Conservation (phyloP, 495 filamentous ascomycete genomes). For the Rusavskia elegans region DNA sequence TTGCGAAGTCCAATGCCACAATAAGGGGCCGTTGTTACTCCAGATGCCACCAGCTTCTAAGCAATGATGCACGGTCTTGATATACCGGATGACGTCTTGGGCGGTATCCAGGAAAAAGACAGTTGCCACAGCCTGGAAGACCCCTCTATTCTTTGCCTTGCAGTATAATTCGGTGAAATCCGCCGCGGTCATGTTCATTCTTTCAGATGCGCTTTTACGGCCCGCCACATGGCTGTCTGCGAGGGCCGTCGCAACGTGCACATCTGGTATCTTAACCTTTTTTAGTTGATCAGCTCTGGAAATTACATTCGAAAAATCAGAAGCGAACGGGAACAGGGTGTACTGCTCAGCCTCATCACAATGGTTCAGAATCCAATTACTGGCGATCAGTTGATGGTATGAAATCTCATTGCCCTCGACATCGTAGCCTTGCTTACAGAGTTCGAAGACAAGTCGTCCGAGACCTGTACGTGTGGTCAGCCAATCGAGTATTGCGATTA, state of each 20-base stretch:
- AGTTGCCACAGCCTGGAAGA: conserved; percentile 69
- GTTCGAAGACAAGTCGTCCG: conserved; percentile 72
- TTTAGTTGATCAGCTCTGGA: conserved; percentile 55
- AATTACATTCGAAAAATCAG: conserved; percentile 65
- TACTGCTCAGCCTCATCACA: conserved; percentile 29
- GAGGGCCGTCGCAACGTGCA: conserved; percentile 49
- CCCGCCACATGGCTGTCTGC: conserved; percentile 9
- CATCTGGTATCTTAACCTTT: conserved; percentile 56
- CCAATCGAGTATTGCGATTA: background rate
- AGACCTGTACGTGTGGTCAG: conserved; percentile 33
- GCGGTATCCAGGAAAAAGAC: conserved; percentile 97
- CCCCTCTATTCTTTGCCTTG: conserved; percentile 33
- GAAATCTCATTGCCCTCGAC: conserved; percentile 92
- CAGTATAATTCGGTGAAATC: conserved; percentile 72
- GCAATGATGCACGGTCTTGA: conserved; percentile 66
- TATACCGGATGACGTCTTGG: conserved; percentile 76
- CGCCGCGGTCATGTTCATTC: conserved; percentile 74
- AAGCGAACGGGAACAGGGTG: conserved; percentile 59
- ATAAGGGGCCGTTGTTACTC: conserved; percentile 76
- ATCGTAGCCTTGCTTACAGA: conserved; percentile 56
- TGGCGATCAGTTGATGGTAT: conserved; percentile 80
- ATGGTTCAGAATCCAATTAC: conserved; percentile 76
- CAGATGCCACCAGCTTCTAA: conserved; percentile 65
- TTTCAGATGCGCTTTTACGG: conserved; percentile 21
- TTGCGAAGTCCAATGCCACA: conserved; percentile 65